phyloP scores from a whole-genome alignment of 2,329 filamentous ascomycete genomes.

The Blastomyces percursus region DNA sequence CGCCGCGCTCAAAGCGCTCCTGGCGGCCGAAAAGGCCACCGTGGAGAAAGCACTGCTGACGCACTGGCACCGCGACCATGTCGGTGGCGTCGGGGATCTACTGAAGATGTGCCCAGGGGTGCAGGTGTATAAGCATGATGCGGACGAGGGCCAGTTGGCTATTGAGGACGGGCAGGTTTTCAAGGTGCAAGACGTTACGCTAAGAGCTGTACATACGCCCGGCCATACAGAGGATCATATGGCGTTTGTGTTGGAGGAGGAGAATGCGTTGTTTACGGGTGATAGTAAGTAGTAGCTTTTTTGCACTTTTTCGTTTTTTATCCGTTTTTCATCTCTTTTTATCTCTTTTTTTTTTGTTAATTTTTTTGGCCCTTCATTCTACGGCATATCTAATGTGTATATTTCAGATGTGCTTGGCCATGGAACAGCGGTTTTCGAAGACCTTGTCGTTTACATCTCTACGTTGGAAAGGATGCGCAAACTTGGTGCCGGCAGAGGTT shows the following conservation, averaged over 20 bases:
- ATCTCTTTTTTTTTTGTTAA: background rate
- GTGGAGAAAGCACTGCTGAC: conserved; percentile 66
- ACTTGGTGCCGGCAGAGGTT: conserved; percentile 53
- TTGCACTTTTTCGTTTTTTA: too few species aligned
- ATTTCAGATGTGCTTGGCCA: conserved; percentile 61
- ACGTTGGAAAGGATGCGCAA: conserved; percentile 59
- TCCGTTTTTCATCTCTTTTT: too few species aligned
- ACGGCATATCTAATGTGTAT: background rate
- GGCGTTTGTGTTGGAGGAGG: conserved; percentile 61
- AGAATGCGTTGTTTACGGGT: conserved; percentile 76
- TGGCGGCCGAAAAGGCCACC: conserved; percentile 56
- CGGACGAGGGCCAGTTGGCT: conserved; percentile 40
- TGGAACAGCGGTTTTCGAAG: conserved; percentile 75
- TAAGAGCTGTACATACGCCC: conserved; percentile 56
- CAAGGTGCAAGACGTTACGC: conserved; percentile 43
- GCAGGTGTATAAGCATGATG: conserved; percentile 56
- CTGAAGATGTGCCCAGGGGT: conserved; percentile 51
- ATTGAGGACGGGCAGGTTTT: conserved; percentile 49
- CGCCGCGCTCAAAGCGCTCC: conserved; percentile 49
- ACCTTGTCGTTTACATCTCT: conserved; percentile 56
- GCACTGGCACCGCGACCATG: conserved; percentile 88
- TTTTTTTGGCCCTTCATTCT: background rate
- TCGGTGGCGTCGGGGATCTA: conserved; percentile 62
- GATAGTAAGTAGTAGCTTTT: conserved; percentile 55
- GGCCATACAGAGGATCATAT: conserved; percentile 79